Conservation (phyloP, 352 stramenopile genomes). For the Thalassiosira mediterranea region DNA sequence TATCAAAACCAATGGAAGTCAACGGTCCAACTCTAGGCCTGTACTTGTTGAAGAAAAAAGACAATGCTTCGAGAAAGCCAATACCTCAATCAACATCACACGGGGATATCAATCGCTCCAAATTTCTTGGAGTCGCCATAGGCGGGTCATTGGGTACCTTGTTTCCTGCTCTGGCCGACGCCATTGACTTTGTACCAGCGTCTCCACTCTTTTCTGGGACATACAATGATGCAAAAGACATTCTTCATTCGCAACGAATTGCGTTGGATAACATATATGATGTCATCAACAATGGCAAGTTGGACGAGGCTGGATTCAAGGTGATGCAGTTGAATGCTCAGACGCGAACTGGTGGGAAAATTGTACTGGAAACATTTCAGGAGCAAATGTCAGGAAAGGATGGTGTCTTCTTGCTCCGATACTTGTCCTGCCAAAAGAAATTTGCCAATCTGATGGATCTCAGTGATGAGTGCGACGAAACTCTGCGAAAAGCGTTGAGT, state of each 20-base stretch:
- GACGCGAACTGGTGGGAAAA: neutral
- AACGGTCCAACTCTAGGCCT: too few relatives aligned
- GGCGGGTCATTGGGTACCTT: too few relatives aligned
- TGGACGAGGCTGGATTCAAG: constrained; percentile 10
- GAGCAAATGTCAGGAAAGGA: neutral
- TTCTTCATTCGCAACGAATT: constrained; percentile 5
- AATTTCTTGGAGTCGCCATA: too few relatives aligned
- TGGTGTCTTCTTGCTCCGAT: neutral
- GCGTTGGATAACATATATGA: constrained; percentile 7
- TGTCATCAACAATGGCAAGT: constrained; percentile 4
- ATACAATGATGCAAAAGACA: constrained; percentile 8
- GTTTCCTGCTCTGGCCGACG: neutral
- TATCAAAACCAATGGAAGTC: too few relatives aligned
- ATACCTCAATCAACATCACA: too few relatives aligned
- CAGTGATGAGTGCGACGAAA: neutral
- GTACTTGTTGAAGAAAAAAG: too few relatives aligned
- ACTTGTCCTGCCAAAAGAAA: constrained; percentile 2
- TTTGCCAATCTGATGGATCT: neutral
- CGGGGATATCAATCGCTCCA: neutral
- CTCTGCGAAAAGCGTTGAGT: neutral
- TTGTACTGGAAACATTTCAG: neutral
- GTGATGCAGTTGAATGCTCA: constrained; percentile 13
- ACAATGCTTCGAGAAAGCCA: too few relatives aligned
- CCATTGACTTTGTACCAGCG: constrained; percentile 13
- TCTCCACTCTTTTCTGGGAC: constrained; percentile 6